Evolutionary conservation across 768 basidiomycete species (phyloP).

Genomic region (Termitomyces heimii): DNA sequence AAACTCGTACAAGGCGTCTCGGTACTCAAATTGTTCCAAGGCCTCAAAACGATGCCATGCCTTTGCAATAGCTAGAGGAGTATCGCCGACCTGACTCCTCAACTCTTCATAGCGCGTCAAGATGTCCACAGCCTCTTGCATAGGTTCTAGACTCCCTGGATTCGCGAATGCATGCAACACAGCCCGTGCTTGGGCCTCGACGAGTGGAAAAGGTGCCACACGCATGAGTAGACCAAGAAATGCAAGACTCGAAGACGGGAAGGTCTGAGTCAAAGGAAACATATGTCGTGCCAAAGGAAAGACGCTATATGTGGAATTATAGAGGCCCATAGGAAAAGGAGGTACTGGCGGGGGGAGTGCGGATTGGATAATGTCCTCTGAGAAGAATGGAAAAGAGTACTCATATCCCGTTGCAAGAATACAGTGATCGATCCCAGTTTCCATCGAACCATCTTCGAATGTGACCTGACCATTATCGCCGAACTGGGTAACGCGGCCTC

Average conservation of each 20-base stretch:
- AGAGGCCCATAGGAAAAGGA: conserved; percentile 42
- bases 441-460: conserved; percentile 55
- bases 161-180: conserved; percentile 49
- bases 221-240: conserved; percentile 58
- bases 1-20: conserved; percentile 51
- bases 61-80: conserved; percentile 38
- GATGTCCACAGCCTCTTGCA: conserved; percentile 42
- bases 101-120: conserved; percentile 43
- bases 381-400: conserved; percentile 58
- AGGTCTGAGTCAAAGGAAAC: conserved; percentile 50
- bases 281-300: conserved; percentile 70
- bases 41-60: conserved; percentile 49
- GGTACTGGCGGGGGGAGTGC: conserved; percentile 38
- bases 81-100: conserved; percentile 22
- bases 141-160: conserved; percentile 41
- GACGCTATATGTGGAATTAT: conserved; percentile 61
- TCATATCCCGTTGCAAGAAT: conserved; percentile 79
- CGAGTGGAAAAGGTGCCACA: conserved; percentile 69
- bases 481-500: conserved; percentile 38
- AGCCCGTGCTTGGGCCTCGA: conserved; percentile 73
- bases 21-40: conserved; percentile 62
- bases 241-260: conserved; percentile 46
- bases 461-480: conserved; percentile 35
- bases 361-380: conserved; percentile 21
- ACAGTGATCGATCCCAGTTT: conserved; percentile 51